phyloP scores from a whole-genome alignment of 371 early-diverging fungal species.

The Mucor circinelloides region DNA sequence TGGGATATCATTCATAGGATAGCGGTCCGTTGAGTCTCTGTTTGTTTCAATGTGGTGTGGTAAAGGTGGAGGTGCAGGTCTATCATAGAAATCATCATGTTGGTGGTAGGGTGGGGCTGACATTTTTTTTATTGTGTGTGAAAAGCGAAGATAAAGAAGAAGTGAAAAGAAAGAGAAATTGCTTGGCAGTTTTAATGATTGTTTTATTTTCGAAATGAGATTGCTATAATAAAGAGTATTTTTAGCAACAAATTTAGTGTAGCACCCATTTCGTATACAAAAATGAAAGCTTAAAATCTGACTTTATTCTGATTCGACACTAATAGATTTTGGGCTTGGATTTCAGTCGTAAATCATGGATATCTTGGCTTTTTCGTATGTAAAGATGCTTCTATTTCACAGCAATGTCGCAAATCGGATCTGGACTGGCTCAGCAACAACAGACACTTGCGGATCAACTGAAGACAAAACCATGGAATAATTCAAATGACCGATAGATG shows the following conservation, averaged over 20 bases:
- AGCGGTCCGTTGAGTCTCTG: constrained; percentile 12
- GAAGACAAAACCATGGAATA: too few relatives aligned
- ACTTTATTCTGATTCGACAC: background rate
- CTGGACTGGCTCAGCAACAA: too few relatives aligned
- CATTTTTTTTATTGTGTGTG: background rate
- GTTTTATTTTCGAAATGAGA: background rate
- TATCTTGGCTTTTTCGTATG: background rate
- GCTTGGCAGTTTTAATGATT: background rate
- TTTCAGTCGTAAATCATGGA: too few relatives aligned
- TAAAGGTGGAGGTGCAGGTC: constrained; percentile 10
- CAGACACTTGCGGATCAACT: too few relatives aligned
- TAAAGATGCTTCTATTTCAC: background rate
- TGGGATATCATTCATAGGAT: constrained; percentile 21
- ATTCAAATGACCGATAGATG: too few relatives aligned
- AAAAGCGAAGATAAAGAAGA: background rate
- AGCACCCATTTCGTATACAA: background rate
- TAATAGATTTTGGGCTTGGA: background rate
- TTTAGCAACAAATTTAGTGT: background rate
- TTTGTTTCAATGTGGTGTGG: constrained; percentile 19
- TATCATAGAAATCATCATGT: constrained; percentile 15
- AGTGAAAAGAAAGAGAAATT: background rate
- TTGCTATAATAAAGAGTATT: background rate
- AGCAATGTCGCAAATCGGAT: background rate
- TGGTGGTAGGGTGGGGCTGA: constrained; percentile 9
- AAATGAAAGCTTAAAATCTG: background rate